Evolutionary conservation across 257 asterid genomes (phyloP).

Genomic region (Salvia splendens): DNA sequence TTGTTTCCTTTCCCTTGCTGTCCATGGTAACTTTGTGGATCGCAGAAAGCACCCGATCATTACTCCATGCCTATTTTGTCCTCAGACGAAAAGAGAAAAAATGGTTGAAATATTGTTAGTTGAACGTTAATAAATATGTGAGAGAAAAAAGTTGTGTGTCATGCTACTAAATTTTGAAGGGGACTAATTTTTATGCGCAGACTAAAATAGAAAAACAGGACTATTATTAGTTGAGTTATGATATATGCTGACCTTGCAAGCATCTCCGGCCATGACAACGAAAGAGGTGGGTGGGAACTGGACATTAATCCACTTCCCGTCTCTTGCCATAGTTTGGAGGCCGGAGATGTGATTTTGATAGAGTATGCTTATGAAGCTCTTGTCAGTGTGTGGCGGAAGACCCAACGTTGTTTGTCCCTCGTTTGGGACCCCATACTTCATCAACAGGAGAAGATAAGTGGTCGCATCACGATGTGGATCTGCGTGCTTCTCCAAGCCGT

Average conservation of each 20-base stretch:
- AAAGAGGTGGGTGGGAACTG: slow-evolving; percentile 59
- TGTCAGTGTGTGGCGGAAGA: slow-evolving; percentile 65
- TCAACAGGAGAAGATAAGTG: slow-evolving; percentile 54
- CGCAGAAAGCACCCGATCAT: slow-evolving; percentile 49
- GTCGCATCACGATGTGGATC: slow-evolving; percentile 45
- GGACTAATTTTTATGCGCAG: too few species aligned
- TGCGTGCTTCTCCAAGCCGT: slow-evolving; percentile 41
- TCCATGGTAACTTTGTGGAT: slow-evolving; percentile 51
- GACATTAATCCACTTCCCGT: slow-evolving; percentile 56
- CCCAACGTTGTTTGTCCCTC: slow-evolving; percentile 51
- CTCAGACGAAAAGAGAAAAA: background rate
- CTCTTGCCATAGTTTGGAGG: slow-evolving; percentile 53
- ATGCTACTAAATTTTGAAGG: too few species aligned
- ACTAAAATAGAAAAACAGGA: too few species aligned
- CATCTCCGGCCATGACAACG: slow-evolving; percentile 82
- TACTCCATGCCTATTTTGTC: slow-evolving; percentile 54
- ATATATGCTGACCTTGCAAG: slow-evolving; percentile 47
- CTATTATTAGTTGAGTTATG: too few species aligned
- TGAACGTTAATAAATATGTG: too few species aligned
- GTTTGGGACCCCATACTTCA: slow-evolving; percentile 55
- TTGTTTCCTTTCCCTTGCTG: slow-evolving; percentile 40
- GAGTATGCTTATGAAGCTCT: slow-evolving; percentile 64
- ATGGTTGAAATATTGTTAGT: too few species aligned
- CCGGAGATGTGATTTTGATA: slow-evolving; percentile 68
- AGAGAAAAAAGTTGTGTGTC: too few species aligned